A percentile compares a stretch with the other conserved stretches of the same genome.
These are phyloP conservation scores for Coemansia sp. DNA, from an alignment of 192 early-diverging fungal genomes.

Conservation along the genomic window DNA sequence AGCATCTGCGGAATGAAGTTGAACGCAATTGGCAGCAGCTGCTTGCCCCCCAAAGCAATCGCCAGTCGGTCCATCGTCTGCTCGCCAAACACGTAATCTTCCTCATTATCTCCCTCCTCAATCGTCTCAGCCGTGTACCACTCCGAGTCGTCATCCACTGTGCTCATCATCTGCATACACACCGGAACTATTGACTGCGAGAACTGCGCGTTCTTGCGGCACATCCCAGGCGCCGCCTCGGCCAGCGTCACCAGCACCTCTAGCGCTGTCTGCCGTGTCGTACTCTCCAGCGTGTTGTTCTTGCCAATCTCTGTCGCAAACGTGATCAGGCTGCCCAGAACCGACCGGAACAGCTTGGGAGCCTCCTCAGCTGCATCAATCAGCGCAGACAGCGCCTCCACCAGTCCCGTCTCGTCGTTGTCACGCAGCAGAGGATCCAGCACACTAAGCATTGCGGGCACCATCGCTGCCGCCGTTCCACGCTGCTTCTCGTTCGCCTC, in stretches of 20 bases:
- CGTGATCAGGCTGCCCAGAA: constrained; percentile 67
- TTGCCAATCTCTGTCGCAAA: constrained; percentile 77
- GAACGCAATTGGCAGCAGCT: constrained; percentile 86
- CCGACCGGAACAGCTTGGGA: constrained; percentile 80
- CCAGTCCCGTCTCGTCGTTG: constrained; percentile 69
- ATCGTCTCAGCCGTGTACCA: constrained; percentile 89
- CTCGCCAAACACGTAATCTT: constrained; percentile 85
- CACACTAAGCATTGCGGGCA: constrained; percentile 81
- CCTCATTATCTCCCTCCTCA: constrained; percentile 90
- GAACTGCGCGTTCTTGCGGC: constrained; percentile 87
- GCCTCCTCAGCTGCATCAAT: constrained; percentile 83
- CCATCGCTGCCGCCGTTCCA: constrained; percentile 48
- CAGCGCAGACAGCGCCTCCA: constrained; percentile 70
- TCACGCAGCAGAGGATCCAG: constrained; percentile 66
- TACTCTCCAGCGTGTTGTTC: constrained; percentile 75
- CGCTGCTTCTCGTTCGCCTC: constrained; percentile 60
- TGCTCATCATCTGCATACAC: constrained; percentile 91
- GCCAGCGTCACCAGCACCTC: constrained; percentile 90
- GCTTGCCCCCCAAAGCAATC: constrained; percentile 78
- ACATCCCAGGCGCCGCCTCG: constrained; percentile 84
- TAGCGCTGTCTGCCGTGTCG: constrained; percentile 83
- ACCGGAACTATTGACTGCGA: constrained; percentile 76
- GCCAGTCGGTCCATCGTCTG: constrained; percentile 96
- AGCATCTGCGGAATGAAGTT: constrained; percentile 87
- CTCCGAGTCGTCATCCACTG: constrained; percentile 78